These are phyloP conservation scores for Silene conica DNA, from an alignment of 148 eudicot genomes.

Conservation along the genomic window DNA sequence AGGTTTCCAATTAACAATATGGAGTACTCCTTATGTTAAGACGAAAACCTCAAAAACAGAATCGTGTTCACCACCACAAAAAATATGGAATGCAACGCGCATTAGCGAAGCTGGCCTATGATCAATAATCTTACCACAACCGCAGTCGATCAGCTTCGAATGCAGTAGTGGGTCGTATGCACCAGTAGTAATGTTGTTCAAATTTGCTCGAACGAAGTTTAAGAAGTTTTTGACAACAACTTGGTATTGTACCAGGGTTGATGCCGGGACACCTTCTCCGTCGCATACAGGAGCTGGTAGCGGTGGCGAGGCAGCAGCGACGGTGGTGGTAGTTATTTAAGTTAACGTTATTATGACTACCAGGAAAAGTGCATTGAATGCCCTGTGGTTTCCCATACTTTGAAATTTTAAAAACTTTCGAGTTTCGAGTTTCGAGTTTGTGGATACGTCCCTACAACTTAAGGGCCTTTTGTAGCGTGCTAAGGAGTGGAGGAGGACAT, in stretches of 20 bases:
- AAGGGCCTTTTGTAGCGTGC: too few species aligned
- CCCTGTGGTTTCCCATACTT: too few species aligned
- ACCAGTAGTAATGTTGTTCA: background rate
- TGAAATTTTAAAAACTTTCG: too few species aligned
- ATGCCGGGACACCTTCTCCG: background rate
- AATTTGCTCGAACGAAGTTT: background rate
- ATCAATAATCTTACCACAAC: conserved; percentile 5
- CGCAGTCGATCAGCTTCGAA: conserved; percentile 7
- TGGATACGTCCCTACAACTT: too few species aligned
- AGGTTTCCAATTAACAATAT: too few species aligned
- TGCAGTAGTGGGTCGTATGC: conserved; percentile 9
- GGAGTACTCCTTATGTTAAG: too few species aligned
- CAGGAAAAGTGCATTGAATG: too few species aligned
- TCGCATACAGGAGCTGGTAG: background rate
- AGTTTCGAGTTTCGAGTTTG: too few species aligned
- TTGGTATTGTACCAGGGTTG: background rate
- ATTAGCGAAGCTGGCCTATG: background rate
- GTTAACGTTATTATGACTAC: too few species aligned
- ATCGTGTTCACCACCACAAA: too few species aligned
- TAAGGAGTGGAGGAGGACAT: too few species aligned
- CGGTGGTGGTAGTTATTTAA: background rate
- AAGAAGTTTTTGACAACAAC: background rate
- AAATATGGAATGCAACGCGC: background rate
- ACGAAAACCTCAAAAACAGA: too few species aligned
- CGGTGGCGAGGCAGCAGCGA: background rate